A percentile compares a stretch with the other conserved stretches of the same genome.
These are phyloP conservation scores for Backusella mclennaniae DNA, from an alignment of 192 early-diverging fungal genomes.

Conservation along the genomic window DNA sequence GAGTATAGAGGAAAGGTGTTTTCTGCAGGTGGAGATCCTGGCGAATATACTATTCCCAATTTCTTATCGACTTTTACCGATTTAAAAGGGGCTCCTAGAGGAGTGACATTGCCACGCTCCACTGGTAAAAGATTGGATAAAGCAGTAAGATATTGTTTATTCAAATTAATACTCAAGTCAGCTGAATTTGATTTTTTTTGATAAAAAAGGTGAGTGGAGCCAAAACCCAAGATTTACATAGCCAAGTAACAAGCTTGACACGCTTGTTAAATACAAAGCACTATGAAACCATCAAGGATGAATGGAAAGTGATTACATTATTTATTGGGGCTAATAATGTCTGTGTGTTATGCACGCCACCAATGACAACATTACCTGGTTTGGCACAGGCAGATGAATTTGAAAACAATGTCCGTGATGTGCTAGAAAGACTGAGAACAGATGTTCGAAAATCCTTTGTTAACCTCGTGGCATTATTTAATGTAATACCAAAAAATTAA, in stretches of 20 bases:
- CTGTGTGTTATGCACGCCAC: slow-evolving; percentile 41
- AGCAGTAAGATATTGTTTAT: slow-evolving; percentile 39
- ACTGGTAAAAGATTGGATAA: slow-evolving; percentile 49
- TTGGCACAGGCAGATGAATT: slow-evolving; percentile 46
- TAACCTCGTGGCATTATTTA: slow-evolving; percentile 51
- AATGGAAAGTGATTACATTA: slow-evolving; percentile 54
- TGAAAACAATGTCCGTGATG: slow-evolving; percentile 35
- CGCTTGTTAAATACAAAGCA: slow-evolving; percentile 26
- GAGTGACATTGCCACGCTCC: slow-evolving; percentile 46
- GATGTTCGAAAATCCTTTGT: slow-evolving; percentile 48
- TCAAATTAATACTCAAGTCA: background rate
- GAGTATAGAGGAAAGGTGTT: slow-evolving; percentile 57
- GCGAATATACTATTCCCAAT: slow-evolving; percentile 47
- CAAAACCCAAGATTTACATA: slow-evolving; percentile 40
- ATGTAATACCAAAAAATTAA: slow-evolving; percentile 30
- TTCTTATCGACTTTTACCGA: slow-evolving; percentile 40
- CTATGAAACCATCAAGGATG: slow-evolving; percentile 37
- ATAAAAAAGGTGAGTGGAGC: slow-evolving; percentile 48
- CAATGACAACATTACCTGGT: slow-evolving; percentile 26
- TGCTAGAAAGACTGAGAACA: slow-evolving; percentile 34
- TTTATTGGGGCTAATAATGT: slow-evolving; percentile 60
- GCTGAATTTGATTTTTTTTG: background rate
- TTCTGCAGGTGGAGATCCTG: slow-evolving; percentile 46
- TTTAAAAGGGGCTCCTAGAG: slow-evolving; percentile 38
- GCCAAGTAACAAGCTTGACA: slow-evolving; percentile 36